phyloP scores from a whole-genome alignment of 768 basidiomycete species.

The Rhodotorula kratochvilovae region DNA sequence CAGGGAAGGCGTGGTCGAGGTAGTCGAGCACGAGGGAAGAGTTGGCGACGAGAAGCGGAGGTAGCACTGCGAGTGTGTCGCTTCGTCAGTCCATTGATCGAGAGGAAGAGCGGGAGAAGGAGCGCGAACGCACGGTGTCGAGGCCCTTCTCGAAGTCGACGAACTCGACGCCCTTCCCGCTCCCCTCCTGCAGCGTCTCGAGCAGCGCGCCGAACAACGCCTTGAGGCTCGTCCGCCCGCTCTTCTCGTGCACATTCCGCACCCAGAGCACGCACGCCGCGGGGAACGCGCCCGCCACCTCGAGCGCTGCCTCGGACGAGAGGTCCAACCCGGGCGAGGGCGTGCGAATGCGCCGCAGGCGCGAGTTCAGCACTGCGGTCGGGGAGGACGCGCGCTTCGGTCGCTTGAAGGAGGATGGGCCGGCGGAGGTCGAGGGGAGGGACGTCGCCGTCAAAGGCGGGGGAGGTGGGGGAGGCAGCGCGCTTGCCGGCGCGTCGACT shows the following conservation, averaged over 20 bases:
- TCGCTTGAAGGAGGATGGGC: not conserved
- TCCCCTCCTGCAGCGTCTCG: constrained; percentile 32
- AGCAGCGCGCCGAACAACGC: constrained; percentile 19
- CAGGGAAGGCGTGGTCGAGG: not conserved
- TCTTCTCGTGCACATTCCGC: constrained; percentile 31
- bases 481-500: not conserved
- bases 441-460: not conserved
- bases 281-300: constrained; percentile 24
- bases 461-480: not conserved
- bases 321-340: constrained; percentile 14
- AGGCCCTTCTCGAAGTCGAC: constrained; percentile 36
- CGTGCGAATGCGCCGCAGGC: constrained; percentile 7
- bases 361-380: not conserved
- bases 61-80: constrained; percentile 19
- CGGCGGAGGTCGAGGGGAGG: not conserved
- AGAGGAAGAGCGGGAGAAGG: not conserved
- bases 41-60: constrained; percentile 18
- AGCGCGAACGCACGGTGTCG: constrained; percentile 2
- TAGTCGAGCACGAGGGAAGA: constrained; percentile 1
- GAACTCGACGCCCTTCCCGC: constrained; percentile 34
- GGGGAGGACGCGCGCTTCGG: constrained; percentile 11
- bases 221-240: constrained; percentile 20
- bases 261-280: constrained; percentile 31
- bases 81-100: not conserved
- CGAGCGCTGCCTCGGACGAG: constrained; percentile 2